phyloP scores from a whole-genome alignment of 2,329 filamentous ascomycete species.

The Elsinoe ampelina region DNA sequence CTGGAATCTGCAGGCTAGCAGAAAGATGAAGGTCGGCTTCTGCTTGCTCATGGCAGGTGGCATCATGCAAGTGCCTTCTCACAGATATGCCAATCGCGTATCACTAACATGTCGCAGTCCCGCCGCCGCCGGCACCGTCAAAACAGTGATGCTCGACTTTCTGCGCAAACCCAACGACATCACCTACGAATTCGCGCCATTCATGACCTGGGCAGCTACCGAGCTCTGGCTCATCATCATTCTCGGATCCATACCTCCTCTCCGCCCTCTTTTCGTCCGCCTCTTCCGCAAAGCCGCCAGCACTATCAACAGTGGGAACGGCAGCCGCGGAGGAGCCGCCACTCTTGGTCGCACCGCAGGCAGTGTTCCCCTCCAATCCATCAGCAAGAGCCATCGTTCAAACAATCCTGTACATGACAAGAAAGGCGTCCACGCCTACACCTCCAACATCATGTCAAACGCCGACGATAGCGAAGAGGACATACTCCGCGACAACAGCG shows the following conservation, averaged over 20 bases:
- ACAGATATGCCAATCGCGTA: background rate
- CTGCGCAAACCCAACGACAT: constrained; percentile 7
- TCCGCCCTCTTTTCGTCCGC: constrained; percentile 12
- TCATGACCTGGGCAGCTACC: constrained; percentile 9
- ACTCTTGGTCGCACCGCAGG: background rate
- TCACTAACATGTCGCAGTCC: background rate
- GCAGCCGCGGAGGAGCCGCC: background rate
- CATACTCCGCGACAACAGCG: constrained; percentile 1
- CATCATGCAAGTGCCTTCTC: background rate
- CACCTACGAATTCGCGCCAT: constrained; percentile 6
- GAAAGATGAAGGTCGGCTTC: constrained; percentile 10
- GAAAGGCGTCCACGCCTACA: constrained; percentile 5
- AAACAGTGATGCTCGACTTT: constrained; percentile 5
- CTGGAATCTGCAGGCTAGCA: constrained; percentile 12
- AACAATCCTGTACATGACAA: background rate
- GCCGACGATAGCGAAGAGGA: constrained; percentile 8
- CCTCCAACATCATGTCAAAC: constrained; percentile 5
- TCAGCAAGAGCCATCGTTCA: background rate
- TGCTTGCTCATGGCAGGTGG: constrained; percentile 12
- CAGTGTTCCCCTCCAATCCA: background rate
- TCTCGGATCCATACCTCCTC: constrained; percentile 12
- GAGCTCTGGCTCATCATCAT: constrained; percentile 14
- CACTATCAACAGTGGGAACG: background rate
- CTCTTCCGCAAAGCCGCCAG: constrained; percentile 9
- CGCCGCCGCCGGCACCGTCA: constrained; percentile 3